Conservation (phyloP, 2,329 filamentous ascomycete genomes). For the Chaetoscypha palmicola region DNA sequence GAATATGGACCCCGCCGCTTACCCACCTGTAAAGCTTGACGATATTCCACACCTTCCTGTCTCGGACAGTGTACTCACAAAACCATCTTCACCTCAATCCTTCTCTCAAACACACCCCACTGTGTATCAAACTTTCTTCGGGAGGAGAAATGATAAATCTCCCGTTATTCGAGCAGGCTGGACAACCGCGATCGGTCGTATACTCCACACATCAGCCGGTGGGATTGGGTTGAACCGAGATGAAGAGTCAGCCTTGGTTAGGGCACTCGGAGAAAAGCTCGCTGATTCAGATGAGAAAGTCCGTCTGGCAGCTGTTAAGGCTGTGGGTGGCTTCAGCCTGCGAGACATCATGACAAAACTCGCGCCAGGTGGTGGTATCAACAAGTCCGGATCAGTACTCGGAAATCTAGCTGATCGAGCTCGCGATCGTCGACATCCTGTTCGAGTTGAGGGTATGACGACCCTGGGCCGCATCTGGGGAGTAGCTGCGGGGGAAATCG, state of each 20-base stretch:
- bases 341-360: slow-evolving; percentile 76
- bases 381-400: slow-evolving; percentile 70
- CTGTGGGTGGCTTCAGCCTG: slow-evolving; percentile 74
- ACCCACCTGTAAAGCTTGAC: slow-evolving; percentile 65
- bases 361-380: slow-evolving; percentile 66
- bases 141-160: slow-evolving; percentile 80
- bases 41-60: slow-evolving; percentile 48
- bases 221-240: slow-evolving; percentile 79
- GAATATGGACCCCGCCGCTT: slow-evolving; percentile 71
- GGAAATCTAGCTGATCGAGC: slow-evolving; percentile 78
- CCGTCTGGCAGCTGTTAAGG: slow-evolving; percentile 78
- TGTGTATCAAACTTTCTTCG: slow-evolving; percentile 78
- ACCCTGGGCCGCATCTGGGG: slow-evolving; percentile 85
- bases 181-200: slow-evolving; percentile 76
- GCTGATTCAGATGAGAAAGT: slow-evolving; percentile 88
- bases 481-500: slow-evolving; percentile 82
- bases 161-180: slow-evolving; percentile 76
- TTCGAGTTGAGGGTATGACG: slow-evolving; percentile 82
- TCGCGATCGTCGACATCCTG: slow-evolving; percentile 73
- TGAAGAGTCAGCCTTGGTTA: slow-evolving; percentile 71
- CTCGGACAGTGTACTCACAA: slow-evolving; percentile 61
- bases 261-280: slow-evolving; percentile 70
- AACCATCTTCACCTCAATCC: slow-evolving; percentile 78
- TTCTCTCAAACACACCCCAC: slow-evolving; percentile 75
- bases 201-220: slow-evolving; percentile 84